Conservation (phyloP, 176 grass and related monocot species). For the Bromus sterilis region DNA sequence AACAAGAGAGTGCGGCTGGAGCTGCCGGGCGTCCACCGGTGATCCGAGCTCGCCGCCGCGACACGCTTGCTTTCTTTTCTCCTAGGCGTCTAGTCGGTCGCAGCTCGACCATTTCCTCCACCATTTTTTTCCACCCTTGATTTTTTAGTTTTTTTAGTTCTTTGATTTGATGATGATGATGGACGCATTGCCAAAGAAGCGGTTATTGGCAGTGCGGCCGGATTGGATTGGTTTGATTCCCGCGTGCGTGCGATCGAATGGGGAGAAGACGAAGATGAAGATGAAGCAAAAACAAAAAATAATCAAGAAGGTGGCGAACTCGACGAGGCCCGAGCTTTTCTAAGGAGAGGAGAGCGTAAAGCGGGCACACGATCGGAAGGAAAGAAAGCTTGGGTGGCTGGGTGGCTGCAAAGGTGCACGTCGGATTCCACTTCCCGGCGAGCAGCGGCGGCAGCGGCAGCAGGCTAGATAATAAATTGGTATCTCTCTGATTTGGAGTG, state of each 20-base stretch:
- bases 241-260: constrained; percentile 8
- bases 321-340: constrained; percentile 10
- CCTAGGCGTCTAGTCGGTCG: background rate
- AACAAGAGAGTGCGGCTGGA: constrained; percentile 32
- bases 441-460: background rate
- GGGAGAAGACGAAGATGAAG: background rate
- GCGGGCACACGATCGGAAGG: background rate
- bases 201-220: constrained; percentile 21
- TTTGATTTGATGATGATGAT: constrained; percentile 42
- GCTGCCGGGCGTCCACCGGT: background rate
- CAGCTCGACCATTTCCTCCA: background rate
- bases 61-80: constrained; percentile 28
- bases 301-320: background rate
- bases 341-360: constrained; percentile 24
- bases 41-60: constrained; percentile 20
- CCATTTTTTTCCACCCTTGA: background rate
- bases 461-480: background rate
- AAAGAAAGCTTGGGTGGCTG: background rate
- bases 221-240: constrained; percentile 20
- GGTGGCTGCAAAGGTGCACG: constrained; percentile 20
- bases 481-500: background rate
- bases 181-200: constrained; percentile 7
- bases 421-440: constrained; percentile 11
- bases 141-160: background rate
- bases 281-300: no score